Evolutionary conservation across 495 filamentous ascomycete species (phyloP).

Genomic region (Friedmanniomyces endolithicus): DNA sequence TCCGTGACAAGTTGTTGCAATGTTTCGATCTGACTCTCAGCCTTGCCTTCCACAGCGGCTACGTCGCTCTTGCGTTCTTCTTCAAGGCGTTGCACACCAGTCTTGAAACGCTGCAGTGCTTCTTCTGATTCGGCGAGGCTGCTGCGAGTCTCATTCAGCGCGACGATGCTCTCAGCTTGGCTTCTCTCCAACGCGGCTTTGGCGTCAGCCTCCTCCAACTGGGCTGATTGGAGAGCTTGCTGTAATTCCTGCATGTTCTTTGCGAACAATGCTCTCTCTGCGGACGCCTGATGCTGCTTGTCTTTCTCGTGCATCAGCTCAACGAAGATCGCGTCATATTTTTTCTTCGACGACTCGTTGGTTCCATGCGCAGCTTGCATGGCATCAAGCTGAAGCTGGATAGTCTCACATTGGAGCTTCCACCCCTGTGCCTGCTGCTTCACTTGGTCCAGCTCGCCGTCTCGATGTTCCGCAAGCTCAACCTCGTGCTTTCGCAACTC

Average conservation of each 20-base stretch:
- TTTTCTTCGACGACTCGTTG: neutral
- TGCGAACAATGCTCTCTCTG: neutral
- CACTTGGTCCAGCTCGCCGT: neutral
- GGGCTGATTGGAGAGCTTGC: neutral
- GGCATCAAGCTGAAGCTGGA: neutral
- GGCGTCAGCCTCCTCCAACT: neutral
- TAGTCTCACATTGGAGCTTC: neutral
- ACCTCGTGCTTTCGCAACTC: constrained; percentile 1
- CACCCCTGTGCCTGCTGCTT: neutral
- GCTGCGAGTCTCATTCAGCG: neutral
- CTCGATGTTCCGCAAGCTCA: neutral
- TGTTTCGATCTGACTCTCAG: constrained; percentile 1
- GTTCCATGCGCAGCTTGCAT: neutral
- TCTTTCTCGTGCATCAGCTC: neutral
- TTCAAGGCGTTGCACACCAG: neutral
- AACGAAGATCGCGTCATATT: neutral
- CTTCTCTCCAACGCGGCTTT: neutral
- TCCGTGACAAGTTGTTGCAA: constrained; percentile 2
- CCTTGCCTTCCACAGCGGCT: constrained; percentile 7
- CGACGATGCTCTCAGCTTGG: neutral
- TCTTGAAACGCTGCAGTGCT: neutral
- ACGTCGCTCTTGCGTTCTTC: neutral
- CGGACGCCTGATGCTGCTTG: neutral
- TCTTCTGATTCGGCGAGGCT: constrained; percentile 1
- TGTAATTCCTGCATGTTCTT: constrained; percentile 6